Conservation (phyloP, 768 basidiomycete species). For the Sporobolomyces roseus region DNA sequence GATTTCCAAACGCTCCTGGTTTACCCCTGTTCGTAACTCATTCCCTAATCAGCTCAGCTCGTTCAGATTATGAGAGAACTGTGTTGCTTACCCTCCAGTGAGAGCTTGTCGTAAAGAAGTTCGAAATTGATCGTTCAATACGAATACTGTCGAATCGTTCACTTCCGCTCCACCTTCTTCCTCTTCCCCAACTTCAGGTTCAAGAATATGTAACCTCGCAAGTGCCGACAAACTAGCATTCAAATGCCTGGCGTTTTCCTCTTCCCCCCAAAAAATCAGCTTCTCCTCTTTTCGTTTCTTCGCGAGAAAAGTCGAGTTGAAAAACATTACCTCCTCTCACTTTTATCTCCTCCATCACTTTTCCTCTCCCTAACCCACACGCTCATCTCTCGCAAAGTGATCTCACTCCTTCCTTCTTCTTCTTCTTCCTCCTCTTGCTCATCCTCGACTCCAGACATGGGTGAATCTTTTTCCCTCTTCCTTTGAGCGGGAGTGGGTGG, state of each 20-base stretch:
- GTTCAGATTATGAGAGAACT: neutral
- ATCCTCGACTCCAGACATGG: neutral
- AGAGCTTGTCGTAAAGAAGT: constrained; percentile 74
- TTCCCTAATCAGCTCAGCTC: too few species aligned
- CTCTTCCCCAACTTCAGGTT: constrained; percentile 44
- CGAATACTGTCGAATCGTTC: constrained; percentile 17
- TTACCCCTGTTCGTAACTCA: constrained; percentile 31
- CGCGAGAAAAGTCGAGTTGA: neutral
- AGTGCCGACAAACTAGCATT: constrained; percentile 65
- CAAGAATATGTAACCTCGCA: constrained; percentile 65
- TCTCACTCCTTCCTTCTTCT: constrained; percentile 56
- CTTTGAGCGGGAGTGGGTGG: neutral
- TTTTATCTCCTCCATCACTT: constrained; percentile 29
- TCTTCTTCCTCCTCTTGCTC: constrained; percentile 53
- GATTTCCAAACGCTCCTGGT: constrained; percentile 63
- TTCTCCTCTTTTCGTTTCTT: too few species aligned
- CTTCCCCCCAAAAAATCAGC: too few species aligned
- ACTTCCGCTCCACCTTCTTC: constrained; percentile 54
- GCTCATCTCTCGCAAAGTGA: constrained; percentile 72
- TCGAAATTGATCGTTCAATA: constrained; percentile 70
- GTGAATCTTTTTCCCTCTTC: neutral
- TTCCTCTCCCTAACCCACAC: constrained; percentile 58
- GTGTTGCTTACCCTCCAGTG: constrained; percentile 72
- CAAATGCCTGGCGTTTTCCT: constrained; percentile 74
- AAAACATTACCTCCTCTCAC: constrained; percentile 23